phyloP scores from a whole-genome alignment of 129 eudicot genomes.

The Rutidosis leptorrhynchoides region DNA sequence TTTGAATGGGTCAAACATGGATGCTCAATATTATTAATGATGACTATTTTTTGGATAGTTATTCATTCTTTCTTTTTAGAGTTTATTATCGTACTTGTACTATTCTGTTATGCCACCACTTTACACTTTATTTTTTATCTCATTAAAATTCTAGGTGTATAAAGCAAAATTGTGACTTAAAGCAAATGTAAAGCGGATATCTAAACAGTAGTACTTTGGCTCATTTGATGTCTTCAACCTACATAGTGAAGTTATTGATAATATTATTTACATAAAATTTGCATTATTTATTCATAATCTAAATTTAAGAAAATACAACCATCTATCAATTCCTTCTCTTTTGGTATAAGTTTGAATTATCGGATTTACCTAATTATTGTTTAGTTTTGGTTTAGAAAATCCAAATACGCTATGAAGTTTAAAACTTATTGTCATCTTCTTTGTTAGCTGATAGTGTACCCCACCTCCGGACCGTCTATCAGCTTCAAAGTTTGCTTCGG shows the following conservation, averaged over 20 bases:
- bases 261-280: no score
- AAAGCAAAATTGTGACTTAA: not conserved
- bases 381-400: no score
- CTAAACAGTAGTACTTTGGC: not conserved
- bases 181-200: not conserved
- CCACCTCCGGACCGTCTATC: no score
- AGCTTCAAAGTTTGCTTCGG: no score
- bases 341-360: no score
- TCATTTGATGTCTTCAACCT: not conserved
- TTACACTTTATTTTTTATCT: constrained; percentile 1
- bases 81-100: constrained; percentile 16
- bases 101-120: constrained; percentile 1
- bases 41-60: constrained; percentile 11
- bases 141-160: constrained; percentile 3
- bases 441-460: no score
- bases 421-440: no score
- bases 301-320: no score
- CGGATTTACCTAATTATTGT: no score
- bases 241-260: not conserved
- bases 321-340: no score
- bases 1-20: constrained; percentile 33
- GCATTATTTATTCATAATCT: no score
- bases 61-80: not conserved
- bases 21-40: not conserved
- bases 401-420: no score